Evolutionary conservation across 495 filamentous ascomycete species (phyloP), one percentile per base, ranked within the genome.

Genomic region (Entonaema liquescens): DNA sequence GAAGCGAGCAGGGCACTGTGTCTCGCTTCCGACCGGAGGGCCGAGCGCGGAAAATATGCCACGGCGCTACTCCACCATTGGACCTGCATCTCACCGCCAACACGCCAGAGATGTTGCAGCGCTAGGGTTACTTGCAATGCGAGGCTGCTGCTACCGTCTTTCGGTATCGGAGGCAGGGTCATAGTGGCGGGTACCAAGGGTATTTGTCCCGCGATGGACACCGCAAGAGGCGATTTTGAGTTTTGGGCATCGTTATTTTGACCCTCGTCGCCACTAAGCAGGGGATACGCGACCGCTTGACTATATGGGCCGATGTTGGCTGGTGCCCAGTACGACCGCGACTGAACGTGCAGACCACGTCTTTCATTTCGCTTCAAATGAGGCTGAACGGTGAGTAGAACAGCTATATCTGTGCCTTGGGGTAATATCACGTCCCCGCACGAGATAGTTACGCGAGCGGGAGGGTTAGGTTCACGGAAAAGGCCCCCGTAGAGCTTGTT

Each of bases 221-320:
- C 77, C 57, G 38, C 70, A 35, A 38, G 71, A 72, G 53, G 74
- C 71, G 62, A 44, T 15, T 42, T 47, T 9, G 64, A 72, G 26
- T 19, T 26, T 59, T 47, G 33, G 21, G 50, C 61, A 36, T 40
- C 49, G 19, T 35, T 40, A 23, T 49, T 49, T 17, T 11, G 25
- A 15, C 13, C 38, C 55, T 38, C 54, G 40, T 31, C 57, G 33
- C 31, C 66, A 63, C 31, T 62, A 58, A 64, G 69, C 8, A 87
- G 63, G 31, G 88, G 88, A 19, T 89, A 77, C 17, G 88, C 83
- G 52, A 95, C 89, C 0, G 95, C 93, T 80, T 99, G 95, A 12
- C 93, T 96, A 77, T 99, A 99, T 0, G 96, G 95, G 0, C 95
- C 95, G 59, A 99, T 99, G 71, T 98, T 98, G 7, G 96, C 94